Percentiles rank a stretch among this genome's conserved stretches.
phyloP scores from a whole-genome alignment of 257 asterid species.

The Przewalskia tangutica region DNA sequence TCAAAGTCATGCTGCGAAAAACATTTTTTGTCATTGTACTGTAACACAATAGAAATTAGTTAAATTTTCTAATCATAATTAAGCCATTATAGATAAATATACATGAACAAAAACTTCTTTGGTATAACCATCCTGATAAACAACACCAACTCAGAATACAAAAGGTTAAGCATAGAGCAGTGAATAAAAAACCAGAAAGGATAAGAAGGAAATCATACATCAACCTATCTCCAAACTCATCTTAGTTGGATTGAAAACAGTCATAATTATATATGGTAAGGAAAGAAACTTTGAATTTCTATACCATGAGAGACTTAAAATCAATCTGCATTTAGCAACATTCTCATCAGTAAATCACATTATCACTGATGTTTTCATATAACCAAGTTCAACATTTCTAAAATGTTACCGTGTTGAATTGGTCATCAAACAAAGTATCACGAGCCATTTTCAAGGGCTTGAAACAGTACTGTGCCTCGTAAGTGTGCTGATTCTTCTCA shows the following conservation, averaged over 20 bases:
- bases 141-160: not conserved
- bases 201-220: not conserved
- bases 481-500: slow-evolving; percentile 66
- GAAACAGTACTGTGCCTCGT: slow-evolving; percentile 77
- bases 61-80: no score
- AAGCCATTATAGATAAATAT: no score
- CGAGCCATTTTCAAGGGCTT: slow-evolving; percentile 60
- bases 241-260: not conserved
- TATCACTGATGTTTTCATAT: no score
- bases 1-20: no score
- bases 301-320: slow-evolving; percentile 9
- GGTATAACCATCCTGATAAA: slow-evolving; percentile 69
- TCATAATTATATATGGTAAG: not conserved
- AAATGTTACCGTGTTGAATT: slow-evolving; percentile 51
- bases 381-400: not conserved
- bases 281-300: not conserved
- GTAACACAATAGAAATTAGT: no score
- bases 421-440: slow-evolving; percentile 53
- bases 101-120: slow-evolving; percentile 33
- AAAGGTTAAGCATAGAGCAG: not conserved
- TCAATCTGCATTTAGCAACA: slow-evolving; percentile 37
- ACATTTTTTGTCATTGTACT: no score
- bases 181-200: not conserved
- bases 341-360: not conserved
- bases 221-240: not conserved